Conservation (phyloP, 2,329 filamentous ascomycete species). For the Neurospora crassa region DNA sequence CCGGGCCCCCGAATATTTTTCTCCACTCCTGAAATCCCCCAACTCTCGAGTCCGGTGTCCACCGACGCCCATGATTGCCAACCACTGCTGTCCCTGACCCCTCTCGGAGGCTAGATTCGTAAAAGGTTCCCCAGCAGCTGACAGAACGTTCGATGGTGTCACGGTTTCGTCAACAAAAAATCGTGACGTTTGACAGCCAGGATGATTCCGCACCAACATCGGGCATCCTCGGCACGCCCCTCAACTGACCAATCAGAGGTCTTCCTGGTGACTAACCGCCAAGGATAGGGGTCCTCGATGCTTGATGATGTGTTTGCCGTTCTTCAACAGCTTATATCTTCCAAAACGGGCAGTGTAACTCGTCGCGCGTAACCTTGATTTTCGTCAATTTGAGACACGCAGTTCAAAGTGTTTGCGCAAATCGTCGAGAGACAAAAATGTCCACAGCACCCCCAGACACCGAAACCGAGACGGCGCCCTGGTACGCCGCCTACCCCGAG, state of each 20-base stretch:
- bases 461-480: conserved; percentile 3
- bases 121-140: too few species aligned
- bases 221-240: neutral
- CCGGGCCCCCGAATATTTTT: too few species aligned
- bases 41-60: too few species aligned
- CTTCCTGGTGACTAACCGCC: neutral
- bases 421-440: neutral
- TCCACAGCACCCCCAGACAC: neutral
- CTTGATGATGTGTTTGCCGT: neutral
- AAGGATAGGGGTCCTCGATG: neutral
- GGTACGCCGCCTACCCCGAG: conserved; percentile 15
- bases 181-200: neutral
- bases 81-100: too few species aligned
- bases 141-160: too few species aligned
- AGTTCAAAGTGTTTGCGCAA: too few species aligned
- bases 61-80: too few species aligned
- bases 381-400: neutral
- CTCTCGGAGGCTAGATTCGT: too few species aligned
- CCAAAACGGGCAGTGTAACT: neutral
- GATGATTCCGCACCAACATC: neutral
- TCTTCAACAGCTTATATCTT: neutral
- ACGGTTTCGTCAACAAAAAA: neutral
- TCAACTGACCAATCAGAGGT: neutral
- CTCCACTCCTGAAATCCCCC: too few species aligned
- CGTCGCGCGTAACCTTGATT: neutral